These are phyloP conservation scores for Xerocomus amazonicus DNA, from an alignment of 1,284 basidiomycete species.

Conservation along the genomic window DNA sequence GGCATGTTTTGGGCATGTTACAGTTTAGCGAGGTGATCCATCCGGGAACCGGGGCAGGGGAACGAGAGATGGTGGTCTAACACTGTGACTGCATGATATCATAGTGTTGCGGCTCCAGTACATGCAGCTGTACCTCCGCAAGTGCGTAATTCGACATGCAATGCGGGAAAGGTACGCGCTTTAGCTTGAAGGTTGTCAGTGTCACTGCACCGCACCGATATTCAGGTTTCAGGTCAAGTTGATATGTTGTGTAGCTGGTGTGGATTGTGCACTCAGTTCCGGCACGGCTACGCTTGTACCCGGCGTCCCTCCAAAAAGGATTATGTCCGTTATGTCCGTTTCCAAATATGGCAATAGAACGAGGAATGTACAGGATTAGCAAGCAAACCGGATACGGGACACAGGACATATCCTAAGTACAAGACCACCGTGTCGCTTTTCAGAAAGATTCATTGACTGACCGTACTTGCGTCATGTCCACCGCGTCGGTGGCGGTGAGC, in stretches of 20 bases:
- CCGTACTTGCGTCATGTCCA: slow-evolving; percentile 26
- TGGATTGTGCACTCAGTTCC: slow-evolving; percentile 6
- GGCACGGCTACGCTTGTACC: slow-evolving; percentile 24
- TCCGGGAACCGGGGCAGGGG: slow-evolving; percentile 9
- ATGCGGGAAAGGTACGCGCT: slow-evolving; percentile 16
- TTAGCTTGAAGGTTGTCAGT: slow-evolving; percentile 7
- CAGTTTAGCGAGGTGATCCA: slow-evolving; percentile 19
- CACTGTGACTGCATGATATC: background rate
- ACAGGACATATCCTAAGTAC: slow-evolving; percentile 7
- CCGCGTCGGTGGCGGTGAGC: slow-evolving; percentile 31
- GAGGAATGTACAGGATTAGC: slow-evolving; percentile 26
- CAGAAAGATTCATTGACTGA: slow-evolving; percentile 5
- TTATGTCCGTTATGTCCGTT: slow-evolving; percentile 5
- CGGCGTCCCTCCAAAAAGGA: slow-evolving; percentile 7
- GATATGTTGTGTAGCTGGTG: slow-evolving; percentile 1
- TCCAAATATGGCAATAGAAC: slow-evolving; percentile 7
- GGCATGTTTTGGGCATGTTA: slow-evolving; percentile 18
- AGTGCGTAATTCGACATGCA: slow-evolving; percentile 10
- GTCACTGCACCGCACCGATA: slow-evolving; percentile 26
- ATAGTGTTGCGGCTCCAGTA: slow-evolving; percentile 3
- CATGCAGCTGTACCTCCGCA: slow-evolving; percentile 7
- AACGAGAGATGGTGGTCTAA: slow-evolving; percentile 4
- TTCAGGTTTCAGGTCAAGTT: slow-evolving; percentile 3
- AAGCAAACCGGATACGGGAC: slow-evolving; percentile 22
- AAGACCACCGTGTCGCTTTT: slow-evolving; percentile 8